Percentiles rank a stretch among this genome's conserved stretches.
Conservation (phyloP, 2,329 filamentous ascomycete species). For the Penicillium sp. region DNA sequence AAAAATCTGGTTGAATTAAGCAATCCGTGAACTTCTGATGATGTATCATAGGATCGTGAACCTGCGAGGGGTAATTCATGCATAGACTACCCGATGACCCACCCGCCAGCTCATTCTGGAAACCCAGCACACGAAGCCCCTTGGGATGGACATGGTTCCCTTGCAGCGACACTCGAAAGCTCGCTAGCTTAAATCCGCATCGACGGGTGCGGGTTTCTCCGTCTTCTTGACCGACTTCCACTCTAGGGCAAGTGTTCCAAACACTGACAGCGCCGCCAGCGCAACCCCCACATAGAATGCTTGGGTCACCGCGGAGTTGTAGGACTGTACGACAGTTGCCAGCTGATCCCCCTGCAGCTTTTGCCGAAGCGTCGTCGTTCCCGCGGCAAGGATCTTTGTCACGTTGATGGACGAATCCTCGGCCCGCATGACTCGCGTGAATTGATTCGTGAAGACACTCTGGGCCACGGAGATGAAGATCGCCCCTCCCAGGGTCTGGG, state of each 20-base stretch:
- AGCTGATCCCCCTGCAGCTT: not conserved
- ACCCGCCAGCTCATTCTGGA: too few species aligned
- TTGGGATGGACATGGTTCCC: too few species aligned
- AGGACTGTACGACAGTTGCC: not conserved
- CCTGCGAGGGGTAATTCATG: too few species aligned
- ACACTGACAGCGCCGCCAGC: not conserved
- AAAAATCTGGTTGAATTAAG: too few species aligned
- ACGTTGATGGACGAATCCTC: not conserved
- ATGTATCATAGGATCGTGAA: too few species aligned
- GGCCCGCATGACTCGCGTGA: not conserved
- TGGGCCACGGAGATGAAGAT: conserved; percentile 33
- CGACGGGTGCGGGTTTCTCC: not conserved
- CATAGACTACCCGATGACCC: too few species aligned
- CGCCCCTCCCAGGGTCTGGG: conserved; percentile 29
- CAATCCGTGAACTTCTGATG: too few species aligned
- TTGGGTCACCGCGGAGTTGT: not conserved
- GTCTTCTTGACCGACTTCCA: conserved; percentile 1
- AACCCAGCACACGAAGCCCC: too few species aligned
- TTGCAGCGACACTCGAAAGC: too few species aligned
- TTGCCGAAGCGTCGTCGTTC: not conserved
- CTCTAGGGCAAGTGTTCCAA: not conserved
- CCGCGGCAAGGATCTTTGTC: not conserved
- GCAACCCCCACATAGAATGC: conserved; percentile 1
- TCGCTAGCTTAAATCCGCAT: not conserved
- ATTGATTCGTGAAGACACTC: conserved; percentile 29